Evolutionary conservation across 495 filamentous ascomycete genomes (phyloP), one percentile per base, ranked within the genome.

Genomic region (Hypoxylon intermedium): DNA sequence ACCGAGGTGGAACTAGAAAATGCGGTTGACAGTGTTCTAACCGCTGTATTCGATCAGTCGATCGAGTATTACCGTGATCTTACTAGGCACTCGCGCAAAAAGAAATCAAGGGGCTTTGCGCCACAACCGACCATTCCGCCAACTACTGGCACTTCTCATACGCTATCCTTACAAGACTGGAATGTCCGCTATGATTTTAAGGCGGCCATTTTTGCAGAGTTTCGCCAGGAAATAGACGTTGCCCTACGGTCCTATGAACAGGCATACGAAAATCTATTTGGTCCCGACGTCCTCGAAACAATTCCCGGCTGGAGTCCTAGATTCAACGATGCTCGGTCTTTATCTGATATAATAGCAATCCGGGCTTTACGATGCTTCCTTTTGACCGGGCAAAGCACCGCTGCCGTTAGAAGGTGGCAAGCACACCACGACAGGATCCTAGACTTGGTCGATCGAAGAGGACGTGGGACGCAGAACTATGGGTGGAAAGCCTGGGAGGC

Each of bases 151-250:
- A 93, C 91, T 2, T 93, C 90, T 12, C 88, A 91, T 66, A 89
- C 88, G 0, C 73, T 97, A 15, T 89, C 91, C n/a, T 79, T 85
- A 9, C 88, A 90, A 50, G 91, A 89, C 3, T 97, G 93, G 93
- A 91, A 88, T 70, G 86, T 91, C 16, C 87, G 93, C 1, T 97
- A 96, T 69, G 93, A 97, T 65, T 92, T 93, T 76, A 97, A 97
- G 67, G 82, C 91, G 21, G 93, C 90, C 6, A 79, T 95, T 1
- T 90, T 97, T 67, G 91, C 93, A 26, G 92, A 96, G 68, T 96
- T 91, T 58, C 84, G 93, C 9, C 88, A 91, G 67, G 93, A 97
- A 67, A 90, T 93, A 83, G 92, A 96, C 65, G 85, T 82, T 23
- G 92, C 93, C 0, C 77, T 87, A 44, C 83, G 90, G 24, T 92